Conservation (phyloP, 2,329 filamentous ascomycete species). For the Cordyceps cateniannulata region DNA sequence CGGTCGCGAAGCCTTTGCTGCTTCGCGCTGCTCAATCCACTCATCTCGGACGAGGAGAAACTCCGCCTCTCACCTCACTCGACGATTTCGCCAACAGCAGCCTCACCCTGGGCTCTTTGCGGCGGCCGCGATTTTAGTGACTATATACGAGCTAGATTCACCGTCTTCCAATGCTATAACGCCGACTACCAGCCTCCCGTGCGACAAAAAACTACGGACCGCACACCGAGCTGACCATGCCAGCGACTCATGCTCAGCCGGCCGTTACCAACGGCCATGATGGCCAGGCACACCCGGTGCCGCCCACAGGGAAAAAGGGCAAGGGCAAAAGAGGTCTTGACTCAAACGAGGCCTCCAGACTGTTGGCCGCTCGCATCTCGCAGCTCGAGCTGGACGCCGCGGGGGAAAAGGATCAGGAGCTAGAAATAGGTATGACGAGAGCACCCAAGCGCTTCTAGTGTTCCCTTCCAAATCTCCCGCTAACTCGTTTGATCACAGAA, state of each 20-base stretch:
- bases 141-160: background rate
- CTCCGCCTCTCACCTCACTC: conserved; percentile 2
- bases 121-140: background rate
- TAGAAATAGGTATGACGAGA: conserved; percentile 72
- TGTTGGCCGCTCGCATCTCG: conserved; percentile 87
- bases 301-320: conserved; percentile 61
- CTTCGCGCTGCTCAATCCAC: background rate
- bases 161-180: conserved; percentile 1
- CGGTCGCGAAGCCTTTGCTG: background rate
- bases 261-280: conserved; percentile 37
- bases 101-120: background rate
- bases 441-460: background rate
- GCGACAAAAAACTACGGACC: conserved; percentile 17
- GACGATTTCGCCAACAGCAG: conserved; percentile 1
- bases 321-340: conserved; percentile 82
- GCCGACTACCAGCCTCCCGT: conserved; percentile 8
- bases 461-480: background rate
- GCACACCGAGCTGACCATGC: conserved; percentile 24
- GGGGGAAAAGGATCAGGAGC: conserved; percentile 90
- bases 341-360: conserved; percentile 82
- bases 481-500: conserved; percentile 48
- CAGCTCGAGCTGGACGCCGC: conserved; percentile 91
- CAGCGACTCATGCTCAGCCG: conserved; percentile 34
- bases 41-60: conserved; percentile 1
- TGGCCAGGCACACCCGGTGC: conserved; percentile 28